phyloP scores from a whole-genome alignment of 129 eudicot genomes.

The Flaveria ramosissima region DNA sequence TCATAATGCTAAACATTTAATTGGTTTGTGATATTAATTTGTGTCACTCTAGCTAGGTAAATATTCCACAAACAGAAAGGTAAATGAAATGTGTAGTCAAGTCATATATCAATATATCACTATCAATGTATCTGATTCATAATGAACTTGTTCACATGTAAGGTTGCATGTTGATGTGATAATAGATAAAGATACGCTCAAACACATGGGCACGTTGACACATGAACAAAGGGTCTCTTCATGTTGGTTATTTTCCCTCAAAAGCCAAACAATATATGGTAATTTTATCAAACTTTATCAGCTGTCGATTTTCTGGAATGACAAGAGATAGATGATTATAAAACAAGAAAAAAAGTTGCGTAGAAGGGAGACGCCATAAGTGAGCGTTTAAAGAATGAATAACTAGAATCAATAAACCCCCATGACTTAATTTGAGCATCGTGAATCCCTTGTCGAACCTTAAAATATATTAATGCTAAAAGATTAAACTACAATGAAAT shows the following conservation, averaged over 20 bases:
- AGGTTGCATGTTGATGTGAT: constrained; percentile 19
- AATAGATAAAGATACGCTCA: constrained; percentile 13
- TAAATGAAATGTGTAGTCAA: constrained; percentile 17
- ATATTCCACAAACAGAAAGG: constrained; percentile 22
- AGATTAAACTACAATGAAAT: no score
- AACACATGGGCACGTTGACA: constrained; percentile 17
- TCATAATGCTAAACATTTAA: not conserved
- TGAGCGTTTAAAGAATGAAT: no score
- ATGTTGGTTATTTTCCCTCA: constrained; percentile 23
- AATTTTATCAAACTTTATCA: not conserved
- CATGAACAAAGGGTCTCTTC: constrained; percentile 22
- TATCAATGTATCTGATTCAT: constrained; percentile 26
- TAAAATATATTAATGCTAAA: no score
- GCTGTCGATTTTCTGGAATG: not conserved
- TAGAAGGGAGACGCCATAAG: no score
- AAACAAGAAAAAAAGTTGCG: not conserved
- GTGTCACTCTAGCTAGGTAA: constrained; percentile 21
- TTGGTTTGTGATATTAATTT: not conserved
- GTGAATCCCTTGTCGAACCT: no score
- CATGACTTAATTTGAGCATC: no score
- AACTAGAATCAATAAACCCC: no score
- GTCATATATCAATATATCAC: constrained; percentile 13
- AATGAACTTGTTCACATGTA: constrained; percentile 32
- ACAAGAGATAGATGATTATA: not conserved
- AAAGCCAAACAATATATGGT: constrained; percentile 19